Evolutionary conservation across 768 basidiomycete species (phyloP).

Genomic region (Leccinum ochraceum): DNA sequence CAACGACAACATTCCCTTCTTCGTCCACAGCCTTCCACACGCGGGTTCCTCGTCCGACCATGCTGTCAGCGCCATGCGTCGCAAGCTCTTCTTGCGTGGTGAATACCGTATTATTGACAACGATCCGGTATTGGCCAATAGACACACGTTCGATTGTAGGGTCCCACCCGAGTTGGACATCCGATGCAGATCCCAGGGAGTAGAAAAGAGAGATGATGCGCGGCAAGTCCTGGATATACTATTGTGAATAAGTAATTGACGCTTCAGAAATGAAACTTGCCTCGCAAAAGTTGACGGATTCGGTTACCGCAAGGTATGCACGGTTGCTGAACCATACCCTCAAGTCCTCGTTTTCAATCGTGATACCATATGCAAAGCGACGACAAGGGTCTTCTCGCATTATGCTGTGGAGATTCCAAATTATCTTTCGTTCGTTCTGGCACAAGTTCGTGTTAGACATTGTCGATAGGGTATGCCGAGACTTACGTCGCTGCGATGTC

Average conservation of each 20-base stretch:
- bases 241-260: background rate
- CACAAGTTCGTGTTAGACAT: too few species aligned
- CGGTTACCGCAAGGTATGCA: background rate
- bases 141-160: background rate
- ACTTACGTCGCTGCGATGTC: background rate
- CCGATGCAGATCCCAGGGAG: background rate
- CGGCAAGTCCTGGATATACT: background rate
- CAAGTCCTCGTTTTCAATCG: too few species aligned
- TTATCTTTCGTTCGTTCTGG: background rate
- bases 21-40: background rate
- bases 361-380: too few species aligned
- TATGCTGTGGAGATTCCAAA: background rate
- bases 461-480: too few species aligned
- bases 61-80: background rate
- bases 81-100: background rate
- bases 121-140: background rate
- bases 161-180: background rate
- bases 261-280: background rate
- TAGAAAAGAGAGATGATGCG: background rate
- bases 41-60: background rate
- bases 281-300: background rate
- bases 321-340: background rate
- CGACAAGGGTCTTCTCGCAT: background rate
- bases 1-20: background rate
- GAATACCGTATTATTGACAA: background rate